Evolutionary conservation across 768 basidiomycete genomes (phyloP), one percentile per base, ranked within the genome.

Genomic region (Pleurotus citrinopileatus): DNA sequence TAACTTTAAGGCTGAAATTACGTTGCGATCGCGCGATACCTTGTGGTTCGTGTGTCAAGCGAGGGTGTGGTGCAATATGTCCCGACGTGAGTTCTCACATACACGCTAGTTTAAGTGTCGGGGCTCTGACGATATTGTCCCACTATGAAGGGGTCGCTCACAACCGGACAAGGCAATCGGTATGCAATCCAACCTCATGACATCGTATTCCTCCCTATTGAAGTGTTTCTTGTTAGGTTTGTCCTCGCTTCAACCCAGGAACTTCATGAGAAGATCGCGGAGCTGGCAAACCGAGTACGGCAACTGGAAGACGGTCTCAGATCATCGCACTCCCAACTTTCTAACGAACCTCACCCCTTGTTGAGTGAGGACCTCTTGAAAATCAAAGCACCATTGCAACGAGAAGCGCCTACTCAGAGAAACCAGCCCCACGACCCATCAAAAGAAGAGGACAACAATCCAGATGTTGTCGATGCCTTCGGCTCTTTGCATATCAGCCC

Each of bases 131-230:
- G n/a, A 37, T 38, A 51, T 29, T 59, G 28, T 32, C 27, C 17
- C 22, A 22, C 25, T 40, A n/a, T 2, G 38, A n/a, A 74, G 89
- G 87, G 88, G 48, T 89, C 87, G 9, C 71, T 91, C 42, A 90
- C 88, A 8, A 91, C 89, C 43, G 89, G 89, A 6, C 85, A 89
- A 67, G 89, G 89, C 13, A 90, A 89, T 74, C 81, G 87, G 87
- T 87, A 60, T n/a, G n/a, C n/a, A 44, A 72, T 62, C 26, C 57
- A 12, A 28, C 17, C 32, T 51, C 32, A 20, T 4, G 51, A 28
- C 23, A 17, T 3, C 4, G 22, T 20, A 9, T 55, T 29, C 36
- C 7, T n/a, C n/a, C 29, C 10, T 27, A 26, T 20, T 27, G 1
- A 34, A 44, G 15, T 52, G 56, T 36, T 58, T 20, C 15, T n/a